Evolutionary conservation across 352 stramenopile species (phyloP).

Genomic region (Elongisporangium anandrum): DNA sequence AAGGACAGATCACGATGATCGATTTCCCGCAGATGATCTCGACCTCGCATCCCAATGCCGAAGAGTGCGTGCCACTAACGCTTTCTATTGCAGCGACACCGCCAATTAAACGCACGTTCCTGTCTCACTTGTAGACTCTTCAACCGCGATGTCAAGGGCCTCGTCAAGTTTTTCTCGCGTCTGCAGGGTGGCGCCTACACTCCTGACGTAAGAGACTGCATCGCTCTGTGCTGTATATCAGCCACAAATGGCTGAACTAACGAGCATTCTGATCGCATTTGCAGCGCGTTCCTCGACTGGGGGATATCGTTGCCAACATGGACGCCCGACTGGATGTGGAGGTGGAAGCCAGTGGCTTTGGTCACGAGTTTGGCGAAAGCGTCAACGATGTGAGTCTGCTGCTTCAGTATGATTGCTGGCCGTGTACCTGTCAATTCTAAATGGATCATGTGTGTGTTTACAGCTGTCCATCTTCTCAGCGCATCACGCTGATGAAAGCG

Average conservation of each 20-base stretch:
- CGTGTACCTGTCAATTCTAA: not conserved
- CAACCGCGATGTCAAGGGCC: conserved; percentile 94
- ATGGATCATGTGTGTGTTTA: not conserved
- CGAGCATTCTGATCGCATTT: not conserved
- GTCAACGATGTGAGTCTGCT: conserved; percentile 47
- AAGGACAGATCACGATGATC: conserved; percentile 97
- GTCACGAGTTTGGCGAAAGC: conserved; percentile 69
- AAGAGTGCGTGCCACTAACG: too few species aligned
- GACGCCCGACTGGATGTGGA: conserved; percentile 61
- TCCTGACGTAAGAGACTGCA: conserved; percentile 70
- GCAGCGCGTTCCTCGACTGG: conserved; percentile 45
- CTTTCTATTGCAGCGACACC: too few species aligned
- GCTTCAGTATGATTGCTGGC: not conserved
- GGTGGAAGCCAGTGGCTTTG: conserved; percentile 79
- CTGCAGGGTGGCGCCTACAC: conserved; percentile 78
- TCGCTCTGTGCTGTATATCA: conserved; percentile 10
- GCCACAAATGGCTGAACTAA: conserved; percentile 9
- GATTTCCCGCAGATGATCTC: conserved; percentile 99
- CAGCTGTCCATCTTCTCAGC: conserved; percentile 83
- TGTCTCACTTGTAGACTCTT: conserved; percentile 61
- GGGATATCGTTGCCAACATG: conserved; percentile 67
- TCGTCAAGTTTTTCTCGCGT: conserved; percentile 94
- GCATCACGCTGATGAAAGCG: conserved; percentile 39
- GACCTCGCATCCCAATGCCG: conserved; percentile 96
- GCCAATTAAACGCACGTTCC: too few species aligned